These are phyloP conservation scores for Clonostachys rosea DNA, from an alignment of 2,329 filamentous ascomycete genomes.

Conservation along the genomic window DNA sequence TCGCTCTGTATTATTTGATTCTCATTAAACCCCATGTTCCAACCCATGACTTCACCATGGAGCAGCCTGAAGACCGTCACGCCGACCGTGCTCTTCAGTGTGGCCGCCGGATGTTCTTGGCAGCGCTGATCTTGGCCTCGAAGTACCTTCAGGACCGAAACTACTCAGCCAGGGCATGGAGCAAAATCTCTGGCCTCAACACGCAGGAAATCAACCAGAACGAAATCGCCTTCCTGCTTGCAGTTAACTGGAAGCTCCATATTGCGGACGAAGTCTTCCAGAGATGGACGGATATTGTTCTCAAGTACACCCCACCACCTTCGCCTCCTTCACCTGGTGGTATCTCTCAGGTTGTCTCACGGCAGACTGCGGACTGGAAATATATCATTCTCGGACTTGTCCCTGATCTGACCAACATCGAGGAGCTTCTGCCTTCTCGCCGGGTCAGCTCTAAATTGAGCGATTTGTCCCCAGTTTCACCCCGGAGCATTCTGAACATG, in stretches of 20 bases:
- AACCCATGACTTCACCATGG: conserved; percentile 77
- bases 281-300: conserved; percentile 88
- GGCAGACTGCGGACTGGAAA: conserved; percentile 52
- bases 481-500: conserved; percentile 38
- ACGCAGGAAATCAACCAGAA: conserved; percentile 95
- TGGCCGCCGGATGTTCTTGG: conserved; percentile 94
- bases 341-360: conserved; percentile 30
- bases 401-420: conserved; percentile 53
- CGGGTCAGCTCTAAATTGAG: conserved; percentile 17
- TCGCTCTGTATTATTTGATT: conserved; percentile 93
- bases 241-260: conserved; percentile 92
- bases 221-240: conserved; percentile 84
- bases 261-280: conserved; percentile 86
- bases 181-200: conserved; percentile 96
- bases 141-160: conserved; percentile 98
- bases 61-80: conserved; percentile 70
- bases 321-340: conserved; percentile 50
- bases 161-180: conserved; percentile 96
- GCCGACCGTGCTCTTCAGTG: conserved; percentile 82
- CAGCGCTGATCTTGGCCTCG: conserved; percentile 89
- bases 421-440: conserved; percentile 37
- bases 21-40: conserved; percentile 90
- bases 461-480: conserved; percentile 29
- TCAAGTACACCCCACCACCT: conserved; percentile 76
- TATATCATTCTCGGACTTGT: conserved; percentile 52